Evolutionary conservation across 805 yeast genomes (phyloP).

Genomic region (Huiozyma naganishii): DNA sequence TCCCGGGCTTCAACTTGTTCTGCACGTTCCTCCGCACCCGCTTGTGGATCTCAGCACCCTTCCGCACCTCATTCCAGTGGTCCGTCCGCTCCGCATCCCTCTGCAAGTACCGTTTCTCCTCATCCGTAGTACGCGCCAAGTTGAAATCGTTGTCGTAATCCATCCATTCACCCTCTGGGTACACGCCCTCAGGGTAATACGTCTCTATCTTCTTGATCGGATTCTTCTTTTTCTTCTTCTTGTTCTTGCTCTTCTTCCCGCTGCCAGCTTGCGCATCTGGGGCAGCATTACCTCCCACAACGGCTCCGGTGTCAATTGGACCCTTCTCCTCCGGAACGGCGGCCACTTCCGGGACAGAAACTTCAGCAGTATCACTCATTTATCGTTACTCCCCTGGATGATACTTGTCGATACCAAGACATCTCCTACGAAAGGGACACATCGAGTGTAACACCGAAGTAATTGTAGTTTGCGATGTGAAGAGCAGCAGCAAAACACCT

Average conservation of each 20-base stretch:
- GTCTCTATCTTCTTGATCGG: conserved; percentile 52
- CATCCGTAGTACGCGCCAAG: conserved; percentile 67
- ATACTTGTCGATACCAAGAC: too few species aligned
- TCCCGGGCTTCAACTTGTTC: conserved; percentile 72
- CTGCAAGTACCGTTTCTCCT: conserved; percentile 73
- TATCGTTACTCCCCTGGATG: too few species aligned
- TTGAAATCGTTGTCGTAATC: conserved; percentile 61
- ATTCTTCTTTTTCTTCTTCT: conserved; percentile 43
- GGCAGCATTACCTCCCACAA: not conserved
- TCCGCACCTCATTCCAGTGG: conserved; percentile 80
- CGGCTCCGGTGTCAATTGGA: not conserved
- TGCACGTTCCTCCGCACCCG: conserved; percentile 77
- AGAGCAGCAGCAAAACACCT: too few species aligned
- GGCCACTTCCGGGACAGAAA: too few species aligned
- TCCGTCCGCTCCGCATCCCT: conserved; percentile 39
- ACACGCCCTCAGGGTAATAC: conserved; percentile 58
- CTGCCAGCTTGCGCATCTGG: conserved; percentile 3
- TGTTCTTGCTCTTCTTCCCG: conserved; percentile 44
- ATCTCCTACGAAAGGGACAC: too few species aligned
- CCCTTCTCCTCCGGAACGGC: not conserved
- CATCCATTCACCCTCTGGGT: conserved; percentile 81
- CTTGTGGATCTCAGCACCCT: conserved; percentile 93
- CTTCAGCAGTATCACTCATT: too few species aligned
- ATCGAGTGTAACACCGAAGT: too few species aligned
- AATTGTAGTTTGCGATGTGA: too few species aligned